These are phyloP conservation scores for Colletotrichum neosansevieriae DNA, from an alignment of 2,329 filamentous ascomycete species.

Conservation along the genomic window DNA sequence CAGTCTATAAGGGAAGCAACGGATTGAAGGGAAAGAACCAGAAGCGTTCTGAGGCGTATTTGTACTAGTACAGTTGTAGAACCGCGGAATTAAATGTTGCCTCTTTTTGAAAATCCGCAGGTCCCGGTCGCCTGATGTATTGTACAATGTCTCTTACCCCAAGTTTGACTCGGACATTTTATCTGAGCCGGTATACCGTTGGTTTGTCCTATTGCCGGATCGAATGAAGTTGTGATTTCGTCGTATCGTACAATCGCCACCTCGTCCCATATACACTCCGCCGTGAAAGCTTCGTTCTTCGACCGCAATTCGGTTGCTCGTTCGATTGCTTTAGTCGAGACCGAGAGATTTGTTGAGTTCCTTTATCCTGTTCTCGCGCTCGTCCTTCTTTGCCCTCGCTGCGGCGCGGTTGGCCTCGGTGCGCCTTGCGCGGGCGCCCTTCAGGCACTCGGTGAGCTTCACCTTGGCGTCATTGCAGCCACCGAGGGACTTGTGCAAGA, in stretches of 20 bases:
- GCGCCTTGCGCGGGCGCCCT: constrained; percentile 81
- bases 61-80: too few species aligned
- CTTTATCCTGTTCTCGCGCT: constrained; percentile 80
- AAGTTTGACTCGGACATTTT: neutral
- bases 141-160: constrained; percentile 15
- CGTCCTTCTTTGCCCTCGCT: constrained; percentile 76
- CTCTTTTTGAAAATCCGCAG: neutral
- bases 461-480: constrained; percentile 91
- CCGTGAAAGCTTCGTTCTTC: neutral
- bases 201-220: neutral
- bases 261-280: neutral
- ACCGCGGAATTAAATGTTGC: neutral
- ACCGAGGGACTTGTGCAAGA: constrained; percentile 90
- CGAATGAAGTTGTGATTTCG: constrained; percentile 17
- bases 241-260: constrained; percentile 12
- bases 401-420: constrained; percentile 79
- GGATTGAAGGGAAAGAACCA: neutral
- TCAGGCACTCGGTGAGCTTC: constrained; percentile 86
- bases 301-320: neutral
- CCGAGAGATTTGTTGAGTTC: constrained; percentile 64
- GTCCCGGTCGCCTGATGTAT: neutral
- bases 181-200: neutral
- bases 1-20: constrained; percentile 48
- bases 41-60: too few species aligned
- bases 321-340: constrained; percentile 42